Base-by-base conservation (phyloP, 441 rosid genomes). In the Sinapis alba region DNA sequence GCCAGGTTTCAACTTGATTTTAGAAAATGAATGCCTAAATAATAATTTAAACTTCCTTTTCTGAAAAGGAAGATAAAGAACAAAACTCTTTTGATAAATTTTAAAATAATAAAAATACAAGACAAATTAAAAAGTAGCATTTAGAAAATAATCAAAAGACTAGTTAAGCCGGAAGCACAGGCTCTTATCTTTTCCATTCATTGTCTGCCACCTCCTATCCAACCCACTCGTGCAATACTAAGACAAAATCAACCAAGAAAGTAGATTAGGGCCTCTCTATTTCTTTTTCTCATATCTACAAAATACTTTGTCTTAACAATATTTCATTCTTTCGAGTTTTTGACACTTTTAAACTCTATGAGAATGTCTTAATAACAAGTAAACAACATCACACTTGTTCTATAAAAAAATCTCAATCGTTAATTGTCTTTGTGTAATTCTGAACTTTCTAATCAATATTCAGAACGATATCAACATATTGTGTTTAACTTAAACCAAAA, bases 141-240 rank as follows among this genome's bases (percentile, higher is more conserved):
- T 10, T n/a, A 28, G 13, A 19, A 74, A 66, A 45, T n/a, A 28
- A n/a, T 66, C 61, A 66, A 75, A 69, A 76, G 69, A 20, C 47
- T 10, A 20, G 30, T 67, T 59, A 75, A 75, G 68, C 73, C 30
- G 16, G 72, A 67, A 67, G 43, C 68, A 47, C 62, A 60, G 62
- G 43, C 73, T 60, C 30, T 75, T 34, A 74, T 68, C 73, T 75
- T 54, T 66, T 68, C 47, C 69, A 68, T 51, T 76, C 66, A 62
- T 21, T 77, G 80, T 77, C 80, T 71, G 77, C 77, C 80, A 77
- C 77, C 54, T 56, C 23, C 80, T 56, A 28, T 77, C 76, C 1
- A 62, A 58, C 59, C 77, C 80, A 71, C 72, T 77, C 77, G 72
- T 77, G 80, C 80, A 77, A 65, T 16, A 53, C 26, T 69, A 23